Conservation (phyloP, 257 asterid species). For the Linderniella brevidens region DNA sequence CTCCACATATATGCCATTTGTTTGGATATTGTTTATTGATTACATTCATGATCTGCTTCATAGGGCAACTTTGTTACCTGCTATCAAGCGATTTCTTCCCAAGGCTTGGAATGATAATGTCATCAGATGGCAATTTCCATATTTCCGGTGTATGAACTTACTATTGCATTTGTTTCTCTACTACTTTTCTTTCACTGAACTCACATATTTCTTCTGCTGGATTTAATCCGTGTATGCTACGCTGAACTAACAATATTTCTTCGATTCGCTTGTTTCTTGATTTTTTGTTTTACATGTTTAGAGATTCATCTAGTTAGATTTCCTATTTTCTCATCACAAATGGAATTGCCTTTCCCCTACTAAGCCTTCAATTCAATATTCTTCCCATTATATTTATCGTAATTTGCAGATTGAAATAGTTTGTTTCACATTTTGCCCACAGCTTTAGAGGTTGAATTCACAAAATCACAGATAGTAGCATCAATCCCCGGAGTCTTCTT, state of each 20-base stretch:
- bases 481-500: slow-evolving; percentile 91
- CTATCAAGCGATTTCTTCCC: slow-evolving; percentile 60
- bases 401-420: slow-evolving; percentile 2
- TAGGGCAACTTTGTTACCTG: slow-evolving; percentile 87
- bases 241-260: no score
- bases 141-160: slow-evolving; percentile 42
- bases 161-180: not conserved
- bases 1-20: not conserved
- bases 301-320: no score
- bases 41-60: slow-evolving; percentile 11
- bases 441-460: slow-evolving; percentile 88
- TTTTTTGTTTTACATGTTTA: no score
- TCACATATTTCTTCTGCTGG: slow-evolving; percentile 8
- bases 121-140: slow-evolving; percentile 61
- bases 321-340: no score
- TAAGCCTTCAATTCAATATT: no score
- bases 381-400: no score
- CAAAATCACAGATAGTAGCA: slow-evolving; percentile 72
- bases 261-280: no score
- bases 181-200: no score
- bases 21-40: not conserved
- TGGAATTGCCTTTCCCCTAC: no score
- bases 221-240: slow-evolving; percentile 9
- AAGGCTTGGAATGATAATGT: slow-evolving; percentile 62
- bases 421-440: slow-evolving; percentile 17